Evolutionary conservation across 805 yeast species (phyloP).

Genomic region (Metschnikowia continentalis): DNA sequence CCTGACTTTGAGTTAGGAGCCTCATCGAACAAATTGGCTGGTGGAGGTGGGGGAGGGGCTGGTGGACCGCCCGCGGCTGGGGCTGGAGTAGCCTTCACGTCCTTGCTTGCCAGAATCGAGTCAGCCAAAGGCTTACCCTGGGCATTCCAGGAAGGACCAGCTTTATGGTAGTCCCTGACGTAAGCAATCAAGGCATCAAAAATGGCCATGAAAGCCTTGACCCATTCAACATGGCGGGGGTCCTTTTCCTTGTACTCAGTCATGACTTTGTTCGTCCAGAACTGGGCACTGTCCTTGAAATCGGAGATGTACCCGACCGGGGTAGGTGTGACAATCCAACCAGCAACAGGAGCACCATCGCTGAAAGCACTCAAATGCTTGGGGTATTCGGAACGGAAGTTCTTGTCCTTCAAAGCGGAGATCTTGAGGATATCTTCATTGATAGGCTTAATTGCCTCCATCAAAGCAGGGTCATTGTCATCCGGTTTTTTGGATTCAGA

Average conservation of each 20-base stretch:
- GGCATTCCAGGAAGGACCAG: conserved; percentile 78
- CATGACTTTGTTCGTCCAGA: conserved; percentile 88
- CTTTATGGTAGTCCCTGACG: conserved; percentile 71
- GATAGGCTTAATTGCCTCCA: conserved; percentile 62
- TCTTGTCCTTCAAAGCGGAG: conserved; percentile 64
- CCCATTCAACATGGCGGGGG: conserved; percentile 76
- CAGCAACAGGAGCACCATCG: conserved; percentile 86
- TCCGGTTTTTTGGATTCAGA: conserved; percentile 63
- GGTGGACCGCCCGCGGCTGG: conserved; percentile 48
- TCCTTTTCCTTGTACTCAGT: conserved; percentile 79
- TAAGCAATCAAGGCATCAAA: conserved; percentile 69
- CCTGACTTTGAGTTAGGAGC: conserved; percentile 15
- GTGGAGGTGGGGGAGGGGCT: conserved; percentile 88
- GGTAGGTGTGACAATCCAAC: conserved; percentile 79
- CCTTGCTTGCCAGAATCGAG: conserved; percentile 32
- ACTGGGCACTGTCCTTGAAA: conserved; percentile 85
- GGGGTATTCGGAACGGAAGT: conserved; percentile 60
- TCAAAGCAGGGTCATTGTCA: conserved; percentile 47
- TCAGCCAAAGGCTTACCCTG: conserved; percentile 57
- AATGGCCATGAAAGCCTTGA: conserved; percentile 53
- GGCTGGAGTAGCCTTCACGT: conserved; percentile 35
- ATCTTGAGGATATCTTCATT: conserved; percentile 56
- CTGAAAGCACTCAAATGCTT: conserved; percentile 78
- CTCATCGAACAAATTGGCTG: conserved; percentile 61
- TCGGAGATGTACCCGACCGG: conserved; percentile 78